Evolutionary conservation across 176 grass and related monocot genomes (phyloP).

Genomic region (Oryza nivara): DNA sequence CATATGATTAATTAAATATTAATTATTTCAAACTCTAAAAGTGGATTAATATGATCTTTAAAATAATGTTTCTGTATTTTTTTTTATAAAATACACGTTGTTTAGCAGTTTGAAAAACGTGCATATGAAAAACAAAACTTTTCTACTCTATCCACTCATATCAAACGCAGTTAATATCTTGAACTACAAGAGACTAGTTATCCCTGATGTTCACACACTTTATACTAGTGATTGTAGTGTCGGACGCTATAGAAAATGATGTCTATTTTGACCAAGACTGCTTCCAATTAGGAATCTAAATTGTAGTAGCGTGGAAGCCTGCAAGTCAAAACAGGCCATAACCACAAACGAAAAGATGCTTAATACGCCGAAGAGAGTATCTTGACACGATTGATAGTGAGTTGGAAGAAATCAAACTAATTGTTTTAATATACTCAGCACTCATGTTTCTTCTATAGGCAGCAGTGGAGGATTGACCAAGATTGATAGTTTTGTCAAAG

Average conservation of each 20-base stretch:
- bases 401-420: not conserved
- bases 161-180: too few species aligned
- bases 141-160: too few species aligned
- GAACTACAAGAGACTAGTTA: too few species aligned
- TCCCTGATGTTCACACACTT: too few species aligned
- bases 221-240: too few species aligned
- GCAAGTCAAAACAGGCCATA: conserved; percentile 16
- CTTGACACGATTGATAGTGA: conserved; percentile 1
- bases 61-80: too few species aligned
- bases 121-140: too few species aligned
- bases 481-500: not conserved
- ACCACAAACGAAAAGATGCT: not conserved
- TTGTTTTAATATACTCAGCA: not conserved
- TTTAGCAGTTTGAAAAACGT: too few species aligned
- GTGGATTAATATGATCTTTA: too few species aligned
- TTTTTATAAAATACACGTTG: too few species aligned
- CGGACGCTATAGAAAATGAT: not conserved
- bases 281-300: conserved; percentile 16
- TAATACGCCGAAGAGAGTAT: not conserved
- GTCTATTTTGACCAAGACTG: conserved; percentile 28
- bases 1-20: too few species aligned
- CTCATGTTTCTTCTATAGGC: not conserved
- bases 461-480: conserved; percentile 27
- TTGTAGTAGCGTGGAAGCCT: not conserved
- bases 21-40: too few species aligned